Conservation (phyloP, 2,329 filamentous ascomycete genomes). For the Magnaporthiopsis incrustans region DNA sequence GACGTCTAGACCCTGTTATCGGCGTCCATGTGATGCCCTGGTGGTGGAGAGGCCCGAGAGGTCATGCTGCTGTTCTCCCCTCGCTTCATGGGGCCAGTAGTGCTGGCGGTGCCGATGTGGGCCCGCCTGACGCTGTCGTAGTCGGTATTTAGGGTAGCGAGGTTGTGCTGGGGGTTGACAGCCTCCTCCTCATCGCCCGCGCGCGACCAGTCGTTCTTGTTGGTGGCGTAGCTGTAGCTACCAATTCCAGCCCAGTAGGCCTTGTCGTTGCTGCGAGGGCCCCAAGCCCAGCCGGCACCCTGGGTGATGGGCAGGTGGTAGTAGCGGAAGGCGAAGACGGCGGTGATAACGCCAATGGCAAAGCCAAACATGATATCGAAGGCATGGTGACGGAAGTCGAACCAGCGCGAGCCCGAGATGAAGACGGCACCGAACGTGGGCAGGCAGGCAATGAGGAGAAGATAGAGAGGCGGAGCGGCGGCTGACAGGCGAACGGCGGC, state of each 20-base stretch:
- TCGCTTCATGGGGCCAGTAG: neutral
- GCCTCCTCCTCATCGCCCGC: conserved; percentile 23
- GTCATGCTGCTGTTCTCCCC: conserved; percentile 3
- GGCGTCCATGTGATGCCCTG: neutral
- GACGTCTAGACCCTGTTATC: conserved; percentile 1
- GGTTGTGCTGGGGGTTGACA: conserved; percentile 4
- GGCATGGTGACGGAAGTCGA: conserved; percentile 83
- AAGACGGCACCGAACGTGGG: conserved; percentile 72
- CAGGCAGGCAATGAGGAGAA: conserved; percentile 60
- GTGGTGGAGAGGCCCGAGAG: neutral
- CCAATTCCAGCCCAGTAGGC: conserved; percentile 75
- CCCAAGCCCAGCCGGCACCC: conserved; percentile 90
- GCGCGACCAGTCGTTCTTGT: conserved; percentile 24
- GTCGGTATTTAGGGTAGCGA: neutral
- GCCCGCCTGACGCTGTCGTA: conserved; percentile 3
- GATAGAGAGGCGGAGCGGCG: conserved; percentile 75
- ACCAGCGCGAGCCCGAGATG: conserved; percentile 79
- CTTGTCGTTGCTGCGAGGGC: conserved; percentile 60
- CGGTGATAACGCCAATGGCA: conserved; percentile 62
- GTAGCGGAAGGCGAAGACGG: conserved; percentile 71
- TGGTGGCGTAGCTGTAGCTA: conserved; percentile 45
- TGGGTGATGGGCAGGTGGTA: conserved; percentile 74
- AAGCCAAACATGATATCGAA: conserved; percentile 88
- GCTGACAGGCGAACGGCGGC: conserved; percentile 59
- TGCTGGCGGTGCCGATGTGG: neutral